Percentiles rank a stretch among this genome's conserved stretches.
phyloP scores from a whole-genome alignment of 768 basidiomycete species.

The Auricularia auricula-judae region DNA sequence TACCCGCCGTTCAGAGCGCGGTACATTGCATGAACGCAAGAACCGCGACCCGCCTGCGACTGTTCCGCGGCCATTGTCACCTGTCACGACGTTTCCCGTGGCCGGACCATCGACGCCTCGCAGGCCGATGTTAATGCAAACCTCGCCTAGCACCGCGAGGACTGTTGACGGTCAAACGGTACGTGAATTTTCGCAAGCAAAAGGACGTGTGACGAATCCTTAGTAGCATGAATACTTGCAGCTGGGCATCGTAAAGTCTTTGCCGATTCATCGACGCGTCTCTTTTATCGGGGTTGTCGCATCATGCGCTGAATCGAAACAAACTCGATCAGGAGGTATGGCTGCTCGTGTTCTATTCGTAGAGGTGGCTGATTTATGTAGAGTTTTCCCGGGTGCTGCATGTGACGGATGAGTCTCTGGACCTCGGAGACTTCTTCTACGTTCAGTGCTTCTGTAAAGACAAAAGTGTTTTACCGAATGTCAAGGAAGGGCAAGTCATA shows the following conservation, averaged over 20 bases:
- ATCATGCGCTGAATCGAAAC: neutral
- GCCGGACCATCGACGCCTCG: neutral
- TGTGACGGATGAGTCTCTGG: constrained; percentile 5
- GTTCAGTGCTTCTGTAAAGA: neutral
- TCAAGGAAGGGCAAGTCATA: constrained; percentile 4
- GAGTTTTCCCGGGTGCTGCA: neutral
- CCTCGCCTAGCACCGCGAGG: neutral
- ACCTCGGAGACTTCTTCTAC: neutral
- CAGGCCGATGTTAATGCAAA: neutral
- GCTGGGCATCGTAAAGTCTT: neutral
- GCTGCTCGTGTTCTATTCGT: neutral
- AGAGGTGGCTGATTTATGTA: neutral
- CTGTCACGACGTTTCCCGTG: neutral
- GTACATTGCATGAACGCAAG: neutral
- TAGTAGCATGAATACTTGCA: neutral
- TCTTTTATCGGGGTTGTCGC: constrained; percentile 3
- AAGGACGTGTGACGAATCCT: neutral
- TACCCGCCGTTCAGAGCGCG: neutral
- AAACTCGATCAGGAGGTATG: constrained; percentile 5
- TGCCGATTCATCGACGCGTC: neutral
- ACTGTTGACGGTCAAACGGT: neutral
- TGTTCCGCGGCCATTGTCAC: too few relatives aligned
- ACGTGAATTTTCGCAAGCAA: neutral
- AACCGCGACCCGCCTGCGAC: neutral
- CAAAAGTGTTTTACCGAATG: constrained; percentile 1